Conservation (phyloP, 2,329 filamentous ascomycete species). For the Nemania diffusa region DNA sequence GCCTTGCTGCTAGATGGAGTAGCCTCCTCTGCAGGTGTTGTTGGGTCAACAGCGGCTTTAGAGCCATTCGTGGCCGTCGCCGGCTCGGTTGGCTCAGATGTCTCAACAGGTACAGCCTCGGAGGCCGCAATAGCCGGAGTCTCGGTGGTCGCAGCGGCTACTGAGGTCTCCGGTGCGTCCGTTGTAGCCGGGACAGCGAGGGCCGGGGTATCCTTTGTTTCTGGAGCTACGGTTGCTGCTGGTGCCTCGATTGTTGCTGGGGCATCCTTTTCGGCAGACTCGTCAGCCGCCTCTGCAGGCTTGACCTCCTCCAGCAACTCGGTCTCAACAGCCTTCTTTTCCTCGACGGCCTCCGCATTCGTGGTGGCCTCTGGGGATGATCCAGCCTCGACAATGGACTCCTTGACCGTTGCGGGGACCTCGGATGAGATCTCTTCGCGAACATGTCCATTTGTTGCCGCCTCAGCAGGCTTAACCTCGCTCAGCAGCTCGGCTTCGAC, state of each 20-base stretch:
- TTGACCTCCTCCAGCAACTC: slow-evolving; percentile 69
- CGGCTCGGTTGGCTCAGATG: slow-evolving; percentile 32
- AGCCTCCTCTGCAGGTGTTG: slow-evolving; percentile 37
- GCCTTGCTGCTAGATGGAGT: slow-evolving; percentile 46
- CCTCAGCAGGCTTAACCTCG: slow-evolving; percentile 63
- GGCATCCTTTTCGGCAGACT: slow-evolving; percentile 39
- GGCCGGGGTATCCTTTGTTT: slow-evolving; percentile 23
- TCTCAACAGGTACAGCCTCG: slow-evolving; percentile 6
- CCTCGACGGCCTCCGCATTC: slow-evolving; percentile 73
- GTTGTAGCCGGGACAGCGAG: slow-evolving; percentile 31
- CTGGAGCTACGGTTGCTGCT: slow-evolving; percentile 35
- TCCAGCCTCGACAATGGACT: slow-evolving; percentile 67
- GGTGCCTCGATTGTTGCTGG: slow-evolving; percentile 36
- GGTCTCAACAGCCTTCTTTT: slow-evolving; percentile 79
- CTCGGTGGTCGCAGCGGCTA: slow-evolving; percentile 31
- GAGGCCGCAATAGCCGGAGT: slow-evolving; percentile 24
- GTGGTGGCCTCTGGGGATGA: slow-evolving; percentile 76
- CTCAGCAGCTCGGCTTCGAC: slow-evolving; percentile 78
- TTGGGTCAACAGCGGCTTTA: slow-evolving; percentile 35
- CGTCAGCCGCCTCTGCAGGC: slow-evolving; percentile 49
- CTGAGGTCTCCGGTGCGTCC: slow-evolving; percentile 28
- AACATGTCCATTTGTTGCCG: slow-evolving; percentile 50
- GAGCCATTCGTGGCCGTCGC: slow-evolving; percentile 37
- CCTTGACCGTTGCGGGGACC: slow-evolving; percentile 66
- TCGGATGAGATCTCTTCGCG: slow-evolving; percentile 59